Percentiles rank a stretch among this genome's conserved stretches.
These are phyloP conservation scores for Lophiostoma macrostomum DNA, from an alignment of 495 filamentous ascomycete genomes.

Conservation along the genomic window DNA sequence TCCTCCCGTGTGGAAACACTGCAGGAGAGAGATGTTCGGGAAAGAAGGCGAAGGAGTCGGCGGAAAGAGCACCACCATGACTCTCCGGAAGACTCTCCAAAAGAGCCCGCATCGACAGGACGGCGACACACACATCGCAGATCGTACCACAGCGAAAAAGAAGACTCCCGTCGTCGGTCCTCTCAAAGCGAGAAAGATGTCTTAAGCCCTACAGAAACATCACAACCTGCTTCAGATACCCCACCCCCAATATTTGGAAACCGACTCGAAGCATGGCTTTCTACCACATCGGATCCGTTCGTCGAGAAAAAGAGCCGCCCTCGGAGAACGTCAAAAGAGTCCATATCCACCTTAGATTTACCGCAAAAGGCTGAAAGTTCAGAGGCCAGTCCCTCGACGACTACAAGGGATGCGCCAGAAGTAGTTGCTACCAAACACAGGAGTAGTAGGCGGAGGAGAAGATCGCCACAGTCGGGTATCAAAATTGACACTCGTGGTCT, in stretches of 20 bases:
- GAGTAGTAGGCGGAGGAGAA: conserved; percentile 15
- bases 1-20: background rate
- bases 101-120: conserved; percentile 9
- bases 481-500: conserved; percentile 12
- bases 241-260: conserved; percentile 33
- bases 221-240: conserved; percentile 16
- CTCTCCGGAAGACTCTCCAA: conserved; percentile 2
- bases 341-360: conserved; percentile 22
- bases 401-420: conserved; percentile 7
- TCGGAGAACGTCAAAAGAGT: conserved; percentile 17
- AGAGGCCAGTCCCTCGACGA: conserved; percentile 2
- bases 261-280: conserved; percentile 43
- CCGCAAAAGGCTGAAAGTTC: conserved; percentile 13
- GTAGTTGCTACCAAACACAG: conserved; percentile 9
- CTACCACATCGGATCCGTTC: conserved; percentile 40
- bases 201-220: background rate
- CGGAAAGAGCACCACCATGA: conserved; percentile 10
- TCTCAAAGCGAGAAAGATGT: too few species aligned
- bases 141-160: conserved; percentile 13
- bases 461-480: conserved; percentile 5
- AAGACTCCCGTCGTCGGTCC: too few species aligned
- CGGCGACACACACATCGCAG: conserved; percentile 11
- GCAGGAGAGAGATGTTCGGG: conserved; percentile 4
- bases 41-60: conserved; percentile 18
- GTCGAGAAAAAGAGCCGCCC: conserved; percentile 21